phyloP scores from a whole-genome alignment of 1,139 yeast species.

The Scheffersomyces illinoinensis region DNA sequence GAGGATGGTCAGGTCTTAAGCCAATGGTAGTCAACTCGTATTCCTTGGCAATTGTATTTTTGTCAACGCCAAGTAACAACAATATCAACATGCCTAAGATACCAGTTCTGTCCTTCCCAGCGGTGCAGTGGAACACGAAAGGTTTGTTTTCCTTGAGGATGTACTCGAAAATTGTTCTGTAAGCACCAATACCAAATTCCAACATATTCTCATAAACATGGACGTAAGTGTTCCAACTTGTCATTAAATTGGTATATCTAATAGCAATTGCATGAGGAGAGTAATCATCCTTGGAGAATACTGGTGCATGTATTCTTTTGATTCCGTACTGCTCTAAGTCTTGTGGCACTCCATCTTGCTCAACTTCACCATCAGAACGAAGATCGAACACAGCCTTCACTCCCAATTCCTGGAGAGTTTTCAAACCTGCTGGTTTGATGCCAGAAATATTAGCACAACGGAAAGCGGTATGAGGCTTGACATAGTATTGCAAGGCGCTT shows the following conservation, averaged over 20 bases:
- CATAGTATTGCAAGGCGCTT: constrained; percentile 28
- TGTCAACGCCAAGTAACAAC: constrained; percentile 63
- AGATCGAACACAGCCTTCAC: constrained; percentile 66
- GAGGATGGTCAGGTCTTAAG: constrained; percentile 48
- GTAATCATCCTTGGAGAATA: constrained; percentile 55
- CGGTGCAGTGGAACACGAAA: constrained; percentile 74
- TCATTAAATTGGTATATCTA: constrained; percentile 56
- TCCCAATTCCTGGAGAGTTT: constrained; percentile 43
- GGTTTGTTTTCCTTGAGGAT: constrained; percentile 56
- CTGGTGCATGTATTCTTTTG: constrained; percentile 59
- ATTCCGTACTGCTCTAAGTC: constrained; percentile 42
- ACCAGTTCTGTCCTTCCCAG: constrained; percentile 89
- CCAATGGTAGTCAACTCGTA: constrained; percentile 76
- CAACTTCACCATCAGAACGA: constrained; percentile 62
- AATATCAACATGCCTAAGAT: constrained; percentile 67
- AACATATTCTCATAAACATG: constrained; percentile 65
- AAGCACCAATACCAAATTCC: constrained; percentile 46
- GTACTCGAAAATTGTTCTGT: constrained; percentile 48
- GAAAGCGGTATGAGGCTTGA: constrained; percentile 57
- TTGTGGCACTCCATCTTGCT: constrained; percentile 47
- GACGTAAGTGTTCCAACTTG: constrained; percentile 65
- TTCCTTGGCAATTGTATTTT: constrained; percentile 65
- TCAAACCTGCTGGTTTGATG: constrained; percentile 49
- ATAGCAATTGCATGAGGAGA: constrained; percentile 68
- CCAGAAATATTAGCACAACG: constrained; percentile 64